phyloP scores from a whole-genome alignment of 768 basidiomycete genomes.

The Amanita inopinata region DNA sequence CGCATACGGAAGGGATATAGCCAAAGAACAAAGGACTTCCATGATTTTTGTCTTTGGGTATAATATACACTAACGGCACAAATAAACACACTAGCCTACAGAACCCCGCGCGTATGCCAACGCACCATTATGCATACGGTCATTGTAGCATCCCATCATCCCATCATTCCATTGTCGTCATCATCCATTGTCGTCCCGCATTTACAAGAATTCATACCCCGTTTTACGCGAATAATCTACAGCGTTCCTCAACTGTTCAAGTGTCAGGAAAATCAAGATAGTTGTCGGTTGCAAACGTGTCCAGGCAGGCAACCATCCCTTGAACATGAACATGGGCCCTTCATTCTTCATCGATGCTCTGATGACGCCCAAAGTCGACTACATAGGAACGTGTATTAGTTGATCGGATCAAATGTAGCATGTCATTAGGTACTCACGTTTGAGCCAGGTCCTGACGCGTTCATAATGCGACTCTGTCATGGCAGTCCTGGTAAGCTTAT shows the following conservation, averaged over 20 bases:
- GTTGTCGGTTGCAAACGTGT: slow-evolving; percentile 79
- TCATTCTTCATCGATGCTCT: slow-evolving; percentile 58
- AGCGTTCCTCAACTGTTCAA: slow-evolving; percentile 70
- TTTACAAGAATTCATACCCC: slow-evolving; percentile 25
- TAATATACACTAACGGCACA: too few relatives aligned
- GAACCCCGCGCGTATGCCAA: too few relatives aligned
- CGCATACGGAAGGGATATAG: too few relatives aligned
- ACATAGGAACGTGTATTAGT: slow-evolving; percentile 7
- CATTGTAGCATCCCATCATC: too few relatives aligned
- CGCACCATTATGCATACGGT: too few relatives aligned
- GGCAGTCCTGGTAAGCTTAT: not conserved
- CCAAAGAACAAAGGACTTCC: too few relatives aligned
- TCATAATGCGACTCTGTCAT: slow-evolving; percentile 74
- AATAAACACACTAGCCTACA: too few relatives aligned
- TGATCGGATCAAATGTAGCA: not conserved
- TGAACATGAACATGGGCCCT: slow-evolving; percentile 87
- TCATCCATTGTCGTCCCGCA: not conserved
- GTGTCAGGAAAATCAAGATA: slow-evolving; percentile 77
- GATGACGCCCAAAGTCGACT: slow-evolving; percentile 70
- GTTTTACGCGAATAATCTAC: slow-evolving; percentile 50
- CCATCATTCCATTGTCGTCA: too few relatives aligned
- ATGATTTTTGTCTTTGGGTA: too few relatives aligned
- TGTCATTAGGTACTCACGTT: slow-evolving; percentile 36
- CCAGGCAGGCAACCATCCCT: slow-evolving; percentile 88
- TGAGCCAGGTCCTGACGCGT: slow-evolving; percentile 74